A percentile compares a stretch with the other conserved stretches of the same genome.
phyloP scores from a whole-genome alignment of 1,284 basidiomycete species.

The Marasmius oreades region DNA sequence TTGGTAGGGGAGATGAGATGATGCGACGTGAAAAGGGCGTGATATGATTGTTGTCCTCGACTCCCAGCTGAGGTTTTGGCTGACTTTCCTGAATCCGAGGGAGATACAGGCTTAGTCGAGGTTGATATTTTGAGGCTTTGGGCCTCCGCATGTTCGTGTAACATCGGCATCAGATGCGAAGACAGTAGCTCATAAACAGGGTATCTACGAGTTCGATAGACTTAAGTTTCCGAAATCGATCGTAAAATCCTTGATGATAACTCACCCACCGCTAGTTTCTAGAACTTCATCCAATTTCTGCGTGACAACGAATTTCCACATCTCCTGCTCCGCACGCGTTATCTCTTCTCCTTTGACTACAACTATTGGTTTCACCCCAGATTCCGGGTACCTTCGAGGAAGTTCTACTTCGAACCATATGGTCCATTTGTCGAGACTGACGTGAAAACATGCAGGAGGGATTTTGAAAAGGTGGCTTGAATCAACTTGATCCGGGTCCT shows the following conservation, averaged over 20 bases:
- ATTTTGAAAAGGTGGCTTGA: not conserved
- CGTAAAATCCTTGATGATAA: slow-evolving; percentile 9
- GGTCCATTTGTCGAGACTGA: slow-evolving; percentile 30
- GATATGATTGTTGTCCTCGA: slow-evolving; percentile 28
- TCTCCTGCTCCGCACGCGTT: slow-evolving; percentile 46
- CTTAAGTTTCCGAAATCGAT: no score
- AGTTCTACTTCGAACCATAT: slow-evolving; percentile 43
- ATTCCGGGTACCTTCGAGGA: slow-evolving; percentile 14
- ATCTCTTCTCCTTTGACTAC: slow-evolving; percentile 44
- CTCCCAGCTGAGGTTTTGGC: no score
- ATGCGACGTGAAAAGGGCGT: slow-evolving; percentile 70
- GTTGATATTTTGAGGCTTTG: not conserved
- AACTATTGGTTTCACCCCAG: slow-evolving; percentile 19
- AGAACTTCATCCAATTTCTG: slow-evolving; percentile 38
- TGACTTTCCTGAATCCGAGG: slow-evolving; percentile 1
- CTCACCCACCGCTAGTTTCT: slow-evolving; percentile 42
- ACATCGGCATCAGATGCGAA: slow-evolving; percentile 51
- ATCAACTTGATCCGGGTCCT: slow-evolving; percentile 22
- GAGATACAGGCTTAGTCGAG: not conserved
- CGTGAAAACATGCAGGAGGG: slow-evolving; percentile 31
- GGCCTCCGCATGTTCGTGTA: slow-evolving; percentile 37
- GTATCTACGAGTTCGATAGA: no score
- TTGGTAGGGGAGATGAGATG: slow-evolving; percentile 70
- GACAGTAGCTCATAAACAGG: slow-evolving; percentile 59
- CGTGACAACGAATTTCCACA: slow-evolving; percentile 43